These are phyloP conservation scores for Diutina sp. DNA, from an alignment of 1,139 yeast genomes.

Conservation along the genomic window DNA sequence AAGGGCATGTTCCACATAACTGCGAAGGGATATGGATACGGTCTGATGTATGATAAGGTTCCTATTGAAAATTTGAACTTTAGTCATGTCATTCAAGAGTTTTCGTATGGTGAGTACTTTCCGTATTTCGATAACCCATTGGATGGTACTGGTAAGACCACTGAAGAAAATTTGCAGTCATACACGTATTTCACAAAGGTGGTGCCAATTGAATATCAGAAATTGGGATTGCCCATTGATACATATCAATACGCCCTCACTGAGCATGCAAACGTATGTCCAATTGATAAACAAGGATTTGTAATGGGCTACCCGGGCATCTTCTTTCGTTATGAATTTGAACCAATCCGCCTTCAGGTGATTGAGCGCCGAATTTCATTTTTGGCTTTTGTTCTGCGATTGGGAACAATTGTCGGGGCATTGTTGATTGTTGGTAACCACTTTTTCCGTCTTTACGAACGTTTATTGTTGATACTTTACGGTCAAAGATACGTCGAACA, in stretches of 20 bases:
- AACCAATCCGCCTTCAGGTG: slow-evolving; percentile 64
- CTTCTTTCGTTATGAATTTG: slow-evolving; percentile 75
- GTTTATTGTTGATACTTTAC: slow-evolving; percentile 24
- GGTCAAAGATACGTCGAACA: slow-evolving; percentile 41
- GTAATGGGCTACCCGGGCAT: slow-evolving; percentile 47
- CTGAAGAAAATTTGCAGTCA: slow-evolving; percentile 29
- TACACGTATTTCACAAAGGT: slow-evolving; percentile 63
- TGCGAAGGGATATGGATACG: slow-evolving; percentile 38
- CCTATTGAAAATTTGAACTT: slow-evolving; percentile 50
- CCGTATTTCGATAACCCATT: slow-evolving; percentile 81
- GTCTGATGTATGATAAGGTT: slow-evolving; percentile 39
- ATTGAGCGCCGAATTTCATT: slow-evolving; percentile 67
- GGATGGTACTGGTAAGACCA: slow-evolving; percentile 55
- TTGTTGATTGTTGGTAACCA: slow-evolving; percentile 40
- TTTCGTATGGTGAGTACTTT: slow-evolving; percentile 83
- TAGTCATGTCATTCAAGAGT: slow-evolving; percentile 74
- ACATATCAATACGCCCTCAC: slow-evolving; percentile 84
- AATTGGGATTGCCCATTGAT: slow-evolving; percentile 58
- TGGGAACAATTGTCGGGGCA: slow-evolving; percentile 76
- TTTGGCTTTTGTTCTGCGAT: slow-evolving; percentile 59
- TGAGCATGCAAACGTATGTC: slow-evolving; percentile 27
- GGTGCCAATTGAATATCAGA: slow-evolving; percentile 70
- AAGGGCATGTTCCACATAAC: slow-evolving; percentile 79
- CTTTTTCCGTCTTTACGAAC: slow-evolving; percentile 36
- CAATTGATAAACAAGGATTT: slow-evolving; percentile 14